These are phyloP conservation scores for Aspergillus sp. DNA, from an alignment of 2,329 filamentous ascomycete species.

Conservation along the genomic window DNA sequence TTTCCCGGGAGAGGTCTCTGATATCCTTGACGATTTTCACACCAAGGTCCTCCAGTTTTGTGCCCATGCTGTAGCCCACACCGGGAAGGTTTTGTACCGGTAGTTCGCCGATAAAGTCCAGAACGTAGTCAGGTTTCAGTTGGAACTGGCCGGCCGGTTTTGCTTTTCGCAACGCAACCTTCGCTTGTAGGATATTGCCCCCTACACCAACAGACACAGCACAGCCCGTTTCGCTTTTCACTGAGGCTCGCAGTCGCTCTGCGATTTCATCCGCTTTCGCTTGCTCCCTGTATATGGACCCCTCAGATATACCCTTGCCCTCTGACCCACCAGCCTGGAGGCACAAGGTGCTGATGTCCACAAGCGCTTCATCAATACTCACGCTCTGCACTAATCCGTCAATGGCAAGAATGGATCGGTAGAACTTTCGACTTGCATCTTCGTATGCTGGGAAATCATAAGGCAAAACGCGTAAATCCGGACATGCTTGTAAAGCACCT, in stretches of 20 bases:
- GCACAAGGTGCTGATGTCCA: conserved; percentile 77
- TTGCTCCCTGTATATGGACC: conserved; percentile 74
- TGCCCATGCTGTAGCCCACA: conserved; percentile 85
- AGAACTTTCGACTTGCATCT: conserved; percentile 83
- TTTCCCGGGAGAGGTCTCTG: conserved; percentile 73
- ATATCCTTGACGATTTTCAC: conserved; percentile 82
- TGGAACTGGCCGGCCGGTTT: conserved; percentile 94
- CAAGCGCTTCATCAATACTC: conserved; percentile 89
- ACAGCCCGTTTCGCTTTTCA: conserved; percentile 76
- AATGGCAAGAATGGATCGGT: conserved; percentile 75
- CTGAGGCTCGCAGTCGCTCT: conserved; percentile 61
- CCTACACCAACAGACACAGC: conserved; percentile 92
- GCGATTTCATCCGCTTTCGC: conserved; percentile 74
- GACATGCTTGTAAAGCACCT: conserved; percentile 75
- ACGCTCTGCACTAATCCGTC: conserved; percentile 91
- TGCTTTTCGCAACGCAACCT: conserved; percentile 83
- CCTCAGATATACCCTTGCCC: conserved; percentile 65
- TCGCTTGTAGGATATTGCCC: conserved; percentile 84
- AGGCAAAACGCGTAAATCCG: conserved; percentile 82
- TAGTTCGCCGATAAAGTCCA: conserved; percentile 74
- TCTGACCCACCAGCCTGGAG: conserved; percentile 65
- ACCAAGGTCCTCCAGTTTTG: conserved; percentile 84
- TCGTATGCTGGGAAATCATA: conserved; percentile 97
- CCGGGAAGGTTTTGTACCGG: conserved; percentile 82
- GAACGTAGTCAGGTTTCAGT: conserved; percentile 75